These are phyloP conservation scores for Dioszegia crocea DNA, from an alignment of 768 basidiomycete genomes.

Conservation along the genomic window DNA sequence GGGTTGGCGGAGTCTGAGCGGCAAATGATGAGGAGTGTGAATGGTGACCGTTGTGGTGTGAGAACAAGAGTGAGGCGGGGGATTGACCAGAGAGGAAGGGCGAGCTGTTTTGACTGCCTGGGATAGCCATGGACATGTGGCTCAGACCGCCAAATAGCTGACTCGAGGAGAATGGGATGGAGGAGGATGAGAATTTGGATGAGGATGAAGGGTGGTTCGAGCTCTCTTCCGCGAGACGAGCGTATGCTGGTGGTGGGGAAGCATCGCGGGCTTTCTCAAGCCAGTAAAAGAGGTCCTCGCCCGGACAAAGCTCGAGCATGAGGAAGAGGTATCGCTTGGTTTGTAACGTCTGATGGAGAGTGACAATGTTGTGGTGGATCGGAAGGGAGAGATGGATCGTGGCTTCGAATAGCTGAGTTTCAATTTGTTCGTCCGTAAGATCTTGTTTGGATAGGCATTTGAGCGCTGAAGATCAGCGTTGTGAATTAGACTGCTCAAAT, in stretches of 20 bases:
- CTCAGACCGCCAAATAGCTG: conserved; percentile 30
- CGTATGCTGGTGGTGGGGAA: conserved; percentile 36
- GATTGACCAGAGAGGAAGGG: conserved; percentile 34
- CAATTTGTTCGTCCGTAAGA: conserved; percentile 79
- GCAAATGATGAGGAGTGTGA: neutral
- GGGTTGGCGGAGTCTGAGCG: conserved; percentile 68
- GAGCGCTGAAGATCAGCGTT: conserved; percentile 63
- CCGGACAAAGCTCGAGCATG: conserved; percentile 90
- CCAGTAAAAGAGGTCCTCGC: conserved; percentile 97
- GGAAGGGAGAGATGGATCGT: conserved; percentile 91
- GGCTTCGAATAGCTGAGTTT: conserved; percentile 87
- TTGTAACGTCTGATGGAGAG: conserved; percentile 85
- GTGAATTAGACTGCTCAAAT: no score
- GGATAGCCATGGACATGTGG: conserved; percentile 10
- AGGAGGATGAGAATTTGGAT: conserved; percentile 46
- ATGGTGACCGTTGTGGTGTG: conserved; percentile 34
- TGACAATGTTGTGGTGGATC: conserved; percentile 88
- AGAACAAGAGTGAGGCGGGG: conserved; percentile 38
- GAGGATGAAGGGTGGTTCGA: conserved; percentile 37
- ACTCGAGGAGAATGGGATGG: conserved; percentile 47
- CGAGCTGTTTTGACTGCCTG: conserved; percentile 22
- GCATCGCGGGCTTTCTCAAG: conserved; percentile 86
- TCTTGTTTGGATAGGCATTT: conserved; percentile 94
- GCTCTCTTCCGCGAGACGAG: conserved; percentile 30
- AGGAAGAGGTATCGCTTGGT: conserved; percentile 86